phyloP scores from a whole-genome alignment of 208 protist species.

The Giardia duodenalis region DNA sequence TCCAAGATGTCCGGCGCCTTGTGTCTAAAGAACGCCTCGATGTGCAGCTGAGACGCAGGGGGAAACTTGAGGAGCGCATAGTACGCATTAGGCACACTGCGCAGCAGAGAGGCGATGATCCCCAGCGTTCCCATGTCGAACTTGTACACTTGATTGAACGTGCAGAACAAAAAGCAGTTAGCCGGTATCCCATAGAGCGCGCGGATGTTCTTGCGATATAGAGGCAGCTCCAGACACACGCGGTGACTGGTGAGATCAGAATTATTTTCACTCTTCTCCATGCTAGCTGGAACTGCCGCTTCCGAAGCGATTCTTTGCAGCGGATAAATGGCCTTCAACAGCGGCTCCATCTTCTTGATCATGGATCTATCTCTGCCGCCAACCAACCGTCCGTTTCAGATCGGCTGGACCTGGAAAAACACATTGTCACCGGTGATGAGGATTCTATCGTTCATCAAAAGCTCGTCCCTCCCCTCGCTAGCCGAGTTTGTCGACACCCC shows the following conservation, averaged over 20 bases:
- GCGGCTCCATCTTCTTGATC: neutral
- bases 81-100: neutral
- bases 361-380: neutral
- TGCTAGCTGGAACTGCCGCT: neutral
- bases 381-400: neutral
- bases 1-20: neutral
- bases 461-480: neutral
- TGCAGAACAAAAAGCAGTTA: neutral
- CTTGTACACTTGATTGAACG: neutral
- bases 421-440: neutral
- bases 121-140: neutral
- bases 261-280: neutral
- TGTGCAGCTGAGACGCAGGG: neutral
- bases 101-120: neutral
- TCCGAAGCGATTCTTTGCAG: neutral
- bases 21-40: neutral
- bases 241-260: neutral
- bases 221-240: neutral
- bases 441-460: neutral
- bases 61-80: neutral
- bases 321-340: neutral
- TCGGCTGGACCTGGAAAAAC: neutral
- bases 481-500: no score
- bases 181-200: neutral
- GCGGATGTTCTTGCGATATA: neutral